Evolutionary conservation across 306 rosid genomes (phyloP).

Genomic region (Nissolia schottii): DNA sequence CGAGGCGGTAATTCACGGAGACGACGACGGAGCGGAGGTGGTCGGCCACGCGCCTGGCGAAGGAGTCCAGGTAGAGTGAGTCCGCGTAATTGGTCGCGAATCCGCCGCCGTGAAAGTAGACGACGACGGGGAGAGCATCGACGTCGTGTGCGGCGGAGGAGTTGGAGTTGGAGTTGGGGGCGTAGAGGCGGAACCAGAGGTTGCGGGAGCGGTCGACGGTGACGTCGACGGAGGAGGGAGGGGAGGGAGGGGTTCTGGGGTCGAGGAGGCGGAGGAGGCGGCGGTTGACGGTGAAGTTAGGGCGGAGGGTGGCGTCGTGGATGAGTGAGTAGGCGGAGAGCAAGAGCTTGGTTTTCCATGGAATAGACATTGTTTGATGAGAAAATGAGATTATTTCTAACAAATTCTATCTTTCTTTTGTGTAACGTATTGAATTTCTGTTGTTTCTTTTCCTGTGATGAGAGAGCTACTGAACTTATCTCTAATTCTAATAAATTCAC

Average conservation of each 20-base stretch:
- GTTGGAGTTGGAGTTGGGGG: too few species aligned
- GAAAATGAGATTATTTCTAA: too few species aligned
- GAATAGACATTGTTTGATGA: constrained; percentile 23
- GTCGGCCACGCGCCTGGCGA: background rate
- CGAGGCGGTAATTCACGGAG: constrained; percentile 56
- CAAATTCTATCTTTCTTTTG: too few species aligned
- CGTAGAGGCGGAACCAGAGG: constrained; percentile 48
- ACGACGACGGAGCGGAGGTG: constrained; percentile 28
- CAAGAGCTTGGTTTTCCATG: constrained; percentile 34
- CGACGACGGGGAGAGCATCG: constrained; percentile 31
- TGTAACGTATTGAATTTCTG: too few species aligned
- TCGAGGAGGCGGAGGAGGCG: constrained; percentile 35
- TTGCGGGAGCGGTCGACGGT: constrained; percentile 36
- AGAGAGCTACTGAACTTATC: too few species aligned
- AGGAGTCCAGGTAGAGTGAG: background rate
- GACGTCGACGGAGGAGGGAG: constrained; percentile 33
- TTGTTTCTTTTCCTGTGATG: too few species aligned
- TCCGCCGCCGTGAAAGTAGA: constrained; percentile 65
- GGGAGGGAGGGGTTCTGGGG: constrained; percentile 6
- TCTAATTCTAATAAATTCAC: too few species aligned
- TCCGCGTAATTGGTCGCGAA: background rate
- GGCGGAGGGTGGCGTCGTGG: constrained; percentile 26
- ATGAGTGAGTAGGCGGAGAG: background rate
- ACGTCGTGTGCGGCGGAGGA: background rate
- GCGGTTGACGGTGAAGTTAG: constrained; percentile 47